Conservation (phyloP, 2,329 filamentous ascomycete species). For the Nigrospora osmanthi region DNA sequence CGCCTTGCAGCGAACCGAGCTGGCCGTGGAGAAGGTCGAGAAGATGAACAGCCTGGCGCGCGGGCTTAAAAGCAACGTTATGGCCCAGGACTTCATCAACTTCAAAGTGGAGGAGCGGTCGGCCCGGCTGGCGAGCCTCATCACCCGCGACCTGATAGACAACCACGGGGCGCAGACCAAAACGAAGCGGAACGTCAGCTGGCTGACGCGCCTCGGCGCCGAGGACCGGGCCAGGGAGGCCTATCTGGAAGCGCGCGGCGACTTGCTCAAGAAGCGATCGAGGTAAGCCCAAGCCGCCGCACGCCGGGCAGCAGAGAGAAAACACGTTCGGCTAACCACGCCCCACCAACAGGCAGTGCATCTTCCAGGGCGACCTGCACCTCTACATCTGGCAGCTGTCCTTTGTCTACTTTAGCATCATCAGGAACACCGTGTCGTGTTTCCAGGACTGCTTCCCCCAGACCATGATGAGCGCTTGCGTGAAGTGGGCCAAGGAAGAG, state of each 20-base stretch:
- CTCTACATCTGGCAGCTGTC: conserved; percentile 93
- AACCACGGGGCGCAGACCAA: conserved; percentile 70
- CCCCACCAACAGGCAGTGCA: conserved; percentile 60
- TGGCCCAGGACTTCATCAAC: conserved; percentile 87
- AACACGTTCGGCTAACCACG: conserved; percentile 14
- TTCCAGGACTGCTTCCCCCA: conserved; percentile 84
- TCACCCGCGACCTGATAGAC: conserved; percentile 70
- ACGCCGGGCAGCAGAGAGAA: neutral
- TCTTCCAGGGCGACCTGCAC: conserved; percentile 89
- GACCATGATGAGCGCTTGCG: conserved; percentile 84
- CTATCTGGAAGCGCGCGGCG: conserved; percentile 73
- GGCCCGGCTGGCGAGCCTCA: conserved; percentile 63
- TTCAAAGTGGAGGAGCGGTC: conserved; percentile 86
- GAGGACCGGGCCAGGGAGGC: conserved; percentile 84
- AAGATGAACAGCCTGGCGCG: conserved; percentile 73
- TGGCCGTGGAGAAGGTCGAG: conserved; percentile 76
- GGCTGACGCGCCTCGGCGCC: conserved; percentile 80
- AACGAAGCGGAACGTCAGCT: conserved; percentile 73
- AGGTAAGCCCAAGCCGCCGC: conserved; percentile 46
- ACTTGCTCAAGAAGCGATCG: conserved; percentile 71
- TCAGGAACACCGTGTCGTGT: conserved; percentile 85
- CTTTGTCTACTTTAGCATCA: conserved; percentile 90
- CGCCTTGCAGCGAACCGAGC: conserved; percentile 80
- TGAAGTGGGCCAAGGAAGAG: conserved; percentile 97
- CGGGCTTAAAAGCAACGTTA: conserved; percentile 73